Evolutionary conservation across 192 early-diverging fungal genomes (phyloP), one percentile per base, ranked within the genome.

Genomic region (Coemansia sp.): DNA sequence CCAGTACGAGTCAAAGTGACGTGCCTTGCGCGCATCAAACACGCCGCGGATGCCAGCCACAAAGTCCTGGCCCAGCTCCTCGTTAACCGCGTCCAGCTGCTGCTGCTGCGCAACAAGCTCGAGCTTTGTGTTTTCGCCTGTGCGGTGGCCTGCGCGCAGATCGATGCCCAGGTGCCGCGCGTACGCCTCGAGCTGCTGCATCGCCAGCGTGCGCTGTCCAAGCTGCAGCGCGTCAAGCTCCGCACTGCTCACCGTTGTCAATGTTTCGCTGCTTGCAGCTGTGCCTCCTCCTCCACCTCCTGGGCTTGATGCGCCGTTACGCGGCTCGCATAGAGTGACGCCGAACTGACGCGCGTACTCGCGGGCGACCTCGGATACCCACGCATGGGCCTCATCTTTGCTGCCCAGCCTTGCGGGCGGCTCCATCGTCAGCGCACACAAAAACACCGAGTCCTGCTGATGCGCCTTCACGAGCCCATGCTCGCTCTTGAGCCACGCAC

Each of bases 1-100:
- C 95, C 95, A 98, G 86, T 89, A 87, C 27, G 95, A 98, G 61
- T 94, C 92, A 64, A 92, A 95, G 10, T 61, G 73, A 28, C 95
- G 90, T 22, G 88, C 92, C 83, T 93, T 98, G 64, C 84, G 83
- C 19, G 80, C 73, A 48, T 82, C 86, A 77, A 98, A 98, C 12
- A 82, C 46, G 7, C 91, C 91, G 33, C 82, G 82, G 71, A 96
- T 91, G 45, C 95, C 95, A 42, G 88, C 80, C 31, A 89, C 83
- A 81, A 94, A 96, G 54, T 86, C 79, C 29, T 88, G 85, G 57
- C 94, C 95, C 64, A 94, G 88, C 81, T 98, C 95, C 47, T 82
- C 87, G 30, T 82, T 49, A 83, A 92, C 86, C 32, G 81, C 73
- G 59, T 92, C 91, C 8, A 98, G 73, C 52, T 90, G 84, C 43